Evolutionary conservation across 495 filamentous ascomycete species (phyloP), one percentile per base, ranked within the genome.

Genomic region (Glarea lozoyensis): DNA sequence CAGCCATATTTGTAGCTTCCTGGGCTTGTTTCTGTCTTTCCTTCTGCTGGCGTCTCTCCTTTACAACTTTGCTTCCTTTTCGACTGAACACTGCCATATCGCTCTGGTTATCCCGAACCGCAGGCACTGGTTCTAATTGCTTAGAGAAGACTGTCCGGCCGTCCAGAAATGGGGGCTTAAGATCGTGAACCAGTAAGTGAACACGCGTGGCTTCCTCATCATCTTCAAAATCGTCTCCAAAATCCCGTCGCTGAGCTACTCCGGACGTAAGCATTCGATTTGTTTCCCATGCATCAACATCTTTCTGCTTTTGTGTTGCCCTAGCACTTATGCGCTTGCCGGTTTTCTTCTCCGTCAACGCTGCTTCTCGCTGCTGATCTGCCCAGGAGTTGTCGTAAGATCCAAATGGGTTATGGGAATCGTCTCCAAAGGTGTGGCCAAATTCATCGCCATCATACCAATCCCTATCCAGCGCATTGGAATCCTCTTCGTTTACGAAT

Each of bases 51-150:
- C 93, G 68, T 52, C 81, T 80, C 46, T 99, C 92, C 55, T 82
- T 82, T 9, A 99, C 93, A 5, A 96, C 86, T 52, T 76, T 84
- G 57, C 92, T 97, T 1, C 93, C 93, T 63, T 95, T 97, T 16
- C 90, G 78, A 67, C 86, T 90, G 52, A 97, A 99, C 11, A 99
- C 86, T 7, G 93, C 93, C 93, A 99, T 94, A 55, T 99, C 93
- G 59, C 93, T 97, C 61, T 97, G 92, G 11, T 87, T 82, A 58
- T 99, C 93, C 11, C 82, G 73, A 10, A 99, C 82, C 7, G 93
- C 93, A 3, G 89, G 87, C 3, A 99, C 84, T 0, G 93, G 93
- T 37, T 97, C 93, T 35, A 97, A 62, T 64, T 99, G 93, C 60
- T 95, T 96, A 2, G 93, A 97, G 60, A 99, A 99, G 24, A 99